Percentiles rank a stretch among this genome's conserved stretches.
Evolutionary conservation across 805 yeast species (phyloP).

Genomic region (Candida rishiriensis): DNA sequence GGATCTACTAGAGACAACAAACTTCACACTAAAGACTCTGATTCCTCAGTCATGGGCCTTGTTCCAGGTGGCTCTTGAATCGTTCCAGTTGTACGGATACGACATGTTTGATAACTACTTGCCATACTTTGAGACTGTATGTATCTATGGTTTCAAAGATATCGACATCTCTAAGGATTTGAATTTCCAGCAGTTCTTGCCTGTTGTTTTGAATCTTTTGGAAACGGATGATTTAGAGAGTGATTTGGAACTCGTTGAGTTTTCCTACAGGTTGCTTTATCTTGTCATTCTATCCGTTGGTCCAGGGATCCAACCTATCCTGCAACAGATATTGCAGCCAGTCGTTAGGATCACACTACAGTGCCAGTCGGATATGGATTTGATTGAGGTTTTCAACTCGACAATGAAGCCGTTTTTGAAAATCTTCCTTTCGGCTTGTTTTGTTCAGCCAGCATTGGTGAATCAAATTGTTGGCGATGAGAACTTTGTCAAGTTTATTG

Average conservation of each 20-base stretch:
- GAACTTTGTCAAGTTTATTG: constrained; percentile 35
- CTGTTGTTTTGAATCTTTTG: constrained; percentile 16
- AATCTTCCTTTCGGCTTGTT: constrained; percentile 37
- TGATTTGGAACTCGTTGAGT: constrained; percentile 20
- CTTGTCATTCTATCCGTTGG: constrained; percentile 14
- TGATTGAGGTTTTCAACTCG: constrained; percentile 14
- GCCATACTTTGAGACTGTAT: constrained; percentile 45
- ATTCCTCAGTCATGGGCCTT: constrained; percentile 45
- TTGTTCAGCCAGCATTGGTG: constrained; percentile 35
- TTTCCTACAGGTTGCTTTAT: constrained; percentile 15
- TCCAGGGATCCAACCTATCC: constrained; percentile 12
- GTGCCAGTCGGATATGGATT: constrained; percentile 17
- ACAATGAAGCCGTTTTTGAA: constrained; percentile 31
- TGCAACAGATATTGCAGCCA: constrained; percentile 13
- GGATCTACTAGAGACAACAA: constrained; percentile 65
- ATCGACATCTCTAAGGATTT: constrained; percentile 12
- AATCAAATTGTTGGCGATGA: constrained; percentile 36
- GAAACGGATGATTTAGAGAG: constrained; percentile 13
- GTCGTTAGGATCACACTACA: constrained; percentile 29
- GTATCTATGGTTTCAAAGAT: constrained; percentile 39
- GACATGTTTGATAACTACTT: constrained; percentile 46
- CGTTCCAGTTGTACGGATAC: constrained; percentile 48
- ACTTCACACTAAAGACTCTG: constrained; percentile 47
- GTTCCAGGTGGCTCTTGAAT: constrained; percentile 36
- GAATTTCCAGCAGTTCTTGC: constrained; percentile 19